Evolutionary conservation across 2,329 filamentous ascomycete species (phyloP).

Genomic region (Neonectria neomacrospora): DNA sequence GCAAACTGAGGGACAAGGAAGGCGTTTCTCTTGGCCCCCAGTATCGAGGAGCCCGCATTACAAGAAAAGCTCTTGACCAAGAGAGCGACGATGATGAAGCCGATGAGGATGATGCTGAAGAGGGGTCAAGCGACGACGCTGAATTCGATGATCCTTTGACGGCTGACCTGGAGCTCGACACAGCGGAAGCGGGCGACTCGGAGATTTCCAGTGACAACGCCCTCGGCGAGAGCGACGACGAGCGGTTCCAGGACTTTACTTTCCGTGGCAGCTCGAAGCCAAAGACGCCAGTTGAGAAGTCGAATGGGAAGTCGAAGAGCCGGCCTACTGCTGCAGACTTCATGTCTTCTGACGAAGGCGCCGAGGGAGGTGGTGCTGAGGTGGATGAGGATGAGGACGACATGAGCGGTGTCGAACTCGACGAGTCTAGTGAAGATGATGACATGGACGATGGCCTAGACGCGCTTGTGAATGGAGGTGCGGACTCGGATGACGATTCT

Average conservation of each 20-base stretch:
- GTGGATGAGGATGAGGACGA: slow-evolving; percentile 49
- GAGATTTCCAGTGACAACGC: slow-evolving; percentile 75
- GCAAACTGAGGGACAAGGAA: slow-evolving; percentile 81
- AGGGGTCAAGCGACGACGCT: slow-evolving; percentile 59
- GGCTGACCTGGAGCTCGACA: slow-evolving; percentile 64
- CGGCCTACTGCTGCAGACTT: slow-evolving; percentile 67
- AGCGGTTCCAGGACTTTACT: slow-evolving; percentile 79
- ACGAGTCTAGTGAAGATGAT: slow-evolving; percentile 51
- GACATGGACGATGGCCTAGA: slow-evolving; percentile 54
- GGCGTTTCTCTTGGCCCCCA: slow-evolving; percentile 76
- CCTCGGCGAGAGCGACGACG: slow-evolving; percentile 85
- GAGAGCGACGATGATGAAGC: slow-evolving; percentile 64
- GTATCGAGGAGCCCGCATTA: slow-evolving; percentile 82
- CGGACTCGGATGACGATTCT: slow-evolving; percentile 48
- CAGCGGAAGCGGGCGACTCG: slow-evolving; percentile 62
- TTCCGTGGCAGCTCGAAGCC: slow-evolving; percentile 70
- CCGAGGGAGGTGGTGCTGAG: slow-evolving; percentile 38
- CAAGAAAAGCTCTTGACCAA: slow-evolving; percentile 72
- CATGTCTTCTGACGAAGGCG: slow-evolving; percentile 60
- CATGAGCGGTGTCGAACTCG: slow-evolving; percentile 51
- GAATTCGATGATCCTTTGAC: slow-evolving; percentile 68
- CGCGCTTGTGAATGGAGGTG: slow-evolving; percentile 47
- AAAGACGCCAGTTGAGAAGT: slow-evolving; percentile 49
- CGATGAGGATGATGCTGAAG: slow-evolving; percentile 56
- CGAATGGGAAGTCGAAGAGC: slow-evolving; percentile 50